Evolutionary conservation across 768 basidiomycete species (phyloP), one percentile per base, ranked within the genome.

Genomic region (Tylopilus balloui): DNA sequence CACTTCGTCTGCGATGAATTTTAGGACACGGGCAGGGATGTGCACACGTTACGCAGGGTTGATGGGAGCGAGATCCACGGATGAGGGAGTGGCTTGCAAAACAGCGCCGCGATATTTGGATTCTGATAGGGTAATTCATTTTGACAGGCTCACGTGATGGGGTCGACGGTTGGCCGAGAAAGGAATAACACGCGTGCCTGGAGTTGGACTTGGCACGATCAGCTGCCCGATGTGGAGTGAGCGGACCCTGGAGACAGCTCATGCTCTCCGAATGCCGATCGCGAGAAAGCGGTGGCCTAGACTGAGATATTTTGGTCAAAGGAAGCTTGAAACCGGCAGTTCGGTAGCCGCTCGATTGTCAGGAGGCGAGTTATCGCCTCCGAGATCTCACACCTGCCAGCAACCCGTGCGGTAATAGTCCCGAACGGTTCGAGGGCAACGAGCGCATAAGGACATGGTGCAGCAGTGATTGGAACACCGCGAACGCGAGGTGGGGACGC

Each of bases 211-310:
- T 58, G 55, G 55, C 46, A 43, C 37, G 61, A 63, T 58, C 54
- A n/a, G 13, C 40, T 29, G 34, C 66, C 47, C 12, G 51, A 68
- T 61, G 37, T 38, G 38, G 62, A 47, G 62, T 54, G 54, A 56
- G 54, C 53, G 64, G 62, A 66, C 65, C 67, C 65, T 69, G 56
- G 65, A 66, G 45, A 64, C 65, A 62, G 50, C 47, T 36, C 45
- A 50, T 48, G 42, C 29, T 63, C 50, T 56, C 52, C 50, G 34
- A 51, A 47, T 44, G 51, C 48, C 51, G 51, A 64, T 58, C 63
- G 55, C 60, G 57, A 59, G 54, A 67, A 61, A 61, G 48, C 41
- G 44, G n/a, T 52, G 55, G 42, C 34, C 54, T 53, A 56, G 58
- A 58, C 58, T 67, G 57, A 57, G 52, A 67, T 56, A 58, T 59